A percentile compares a stretch with the other conserved stretches of the same genome.
Conservation (phyloP, 1,139 yeast species). For the Arxiozyma slooffiae region DNA sequence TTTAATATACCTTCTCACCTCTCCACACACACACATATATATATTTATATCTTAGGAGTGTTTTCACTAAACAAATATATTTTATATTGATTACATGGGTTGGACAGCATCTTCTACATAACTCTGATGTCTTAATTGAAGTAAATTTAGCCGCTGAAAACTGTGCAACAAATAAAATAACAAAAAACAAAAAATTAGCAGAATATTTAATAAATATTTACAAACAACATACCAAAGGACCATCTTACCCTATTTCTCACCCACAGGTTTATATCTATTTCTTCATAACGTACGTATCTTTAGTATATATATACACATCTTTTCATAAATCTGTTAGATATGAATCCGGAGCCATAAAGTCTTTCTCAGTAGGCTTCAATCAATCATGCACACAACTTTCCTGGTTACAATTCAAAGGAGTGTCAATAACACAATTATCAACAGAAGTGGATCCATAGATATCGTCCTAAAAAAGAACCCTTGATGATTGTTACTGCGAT, state of each 20-base stretch:
- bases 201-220: not conserved
- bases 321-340: too few species aligned
- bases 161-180: not conserved
- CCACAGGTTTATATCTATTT: too few species aligned
- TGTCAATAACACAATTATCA: slow-evolving; percentile 36
- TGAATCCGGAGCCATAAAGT: not conserved
- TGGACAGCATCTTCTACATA: not conserved
- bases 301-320: not conserved
- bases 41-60: not conserved
- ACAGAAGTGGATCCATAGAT: slow-evolving; percentile 30
- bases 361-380: not conserved
- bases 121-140: not conserved
- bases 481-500: not conserved
- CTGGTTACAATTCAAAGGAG: slow-evolving; percentile 39
- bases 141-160: not conserved
- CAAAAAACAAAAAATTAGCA: not conserved
- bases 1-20: not conserved
- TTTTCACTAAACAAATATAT: too few species aligned
- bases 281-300: too few species aligned
- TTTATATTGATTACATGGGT: not conserved
- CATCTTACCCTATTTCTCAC: too few species aligned
- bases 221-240: too few species aligned
- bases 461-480: not conserved
- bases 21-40: not conserved
- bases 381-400: slow-evolving; percentile 32